Evolutionary conservation across 1,139 yeast species (phyloP).

Genomic region (Suhomyces maxii): DNA sequence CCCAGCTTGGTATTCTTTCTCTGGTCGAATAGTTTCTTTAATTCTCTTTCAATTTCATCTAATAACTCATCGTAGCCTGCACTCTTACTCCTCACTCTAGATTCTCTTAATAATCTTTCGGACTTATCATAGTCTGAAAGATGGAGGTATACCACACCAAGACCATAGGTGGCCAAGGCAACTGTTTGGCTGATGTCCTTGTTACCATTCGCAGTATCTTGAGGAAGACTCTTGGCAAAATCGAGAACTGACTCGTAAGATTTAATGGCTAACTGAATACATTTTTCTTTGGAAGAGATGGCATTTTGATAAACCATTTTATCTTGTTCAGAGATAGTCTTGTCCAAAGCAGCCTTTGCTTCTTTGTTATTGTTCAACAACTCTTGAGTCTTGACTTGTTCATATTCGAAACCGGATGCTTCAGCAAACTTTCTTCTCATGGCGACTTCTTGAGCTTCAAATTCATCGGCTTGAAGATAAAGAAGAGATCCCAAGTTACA

Average conservation of each 20-base stretch:
- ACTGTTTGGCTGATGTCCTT: constrained; percentile 52
- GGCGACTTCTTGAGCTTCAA: constrained; percentile 50
- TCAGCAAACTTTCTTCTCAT: constrained; percentile 27
- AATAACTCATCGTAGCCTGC: constrained; percentile 66
- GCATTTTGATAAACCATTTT: constrained; percentile 22
- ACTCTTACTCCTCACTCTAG: constrained; percentile 69
- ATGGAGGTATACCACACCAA: constrained; percentile 77
- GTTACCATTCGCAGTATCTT: constrained; percentile 21
- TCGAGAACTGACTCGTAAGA: constrained; percentile 55
- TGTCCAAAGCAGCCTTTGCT: constrained; percentile 11
- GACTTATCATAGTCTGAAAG: constrained; percentile 56
- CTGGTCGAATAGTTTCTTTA: constrained; percentile 60
- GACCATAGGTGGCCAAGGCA: constrained; percentile 80
- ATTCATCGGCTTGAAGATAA: constrained; percentile 69
- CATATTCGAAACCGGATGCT: constrained; percentile 25
- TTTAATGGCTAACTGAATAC: constrained; percentile 45
- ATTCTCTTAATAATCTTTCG: constrained; percentile 61
- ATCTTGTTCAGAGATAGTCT: constrained; percentile 13
- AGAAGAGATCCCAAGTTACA: constrained; percentile 73
- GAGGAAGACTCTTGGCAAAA: constrained; percentile 53
- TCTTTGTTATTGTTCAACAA: constrained; percentile 5
- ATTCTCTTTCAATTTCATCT: constrained; percentile 64
- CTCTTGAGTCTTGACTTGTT: constrained; percentile 19
- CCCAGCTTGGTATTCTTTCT: constrained; percentile 30
- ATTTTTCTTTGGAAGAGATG: constrained; percentile 33